phyloP scores from a whole-genome alignment of 805 yeast species.

The Ogataea thermomethanolica region DNA sequence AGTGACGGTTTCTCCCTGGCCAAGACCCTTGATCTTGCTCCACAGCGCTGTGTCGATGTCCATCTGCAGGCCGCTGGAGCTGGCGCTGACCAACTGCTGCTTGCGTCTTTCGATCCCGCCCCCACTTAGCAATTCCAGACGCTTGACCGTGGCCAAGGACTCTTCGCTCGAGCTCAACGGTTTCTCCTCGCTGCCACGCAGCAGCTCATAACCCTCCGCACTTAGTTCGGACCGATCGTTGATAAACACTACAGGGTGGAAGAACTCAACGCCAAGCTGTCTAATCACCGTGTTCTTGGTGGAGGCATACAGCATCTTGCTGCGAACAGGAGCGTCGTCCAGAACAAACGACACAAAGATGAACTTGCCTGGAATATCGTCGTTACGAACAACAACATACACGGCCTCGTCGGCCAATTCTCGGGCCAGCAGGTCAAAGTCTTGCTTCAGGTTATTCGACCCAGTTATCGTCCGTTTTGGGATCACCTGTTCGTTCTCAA shows the following conservation, averaged over 20 bases:
- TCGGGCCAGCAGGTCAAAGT: constrained; percentile 35
- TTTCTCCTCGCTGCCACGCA: constrained; percentile 37
- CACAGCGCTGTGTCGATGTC: constrained; percentile 9
- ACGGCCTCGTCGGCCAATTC: constrained; percentile 40
- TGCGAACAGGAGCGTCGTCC: constrained; percentile 73
- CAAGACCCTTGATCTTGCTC: constrained; percentile 2
- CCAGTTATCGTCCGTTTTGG: constrained; percentile 34
- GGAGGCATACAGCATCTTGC: constrained; percentile 93
- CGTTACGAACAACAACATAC: constrained; percentile 47
- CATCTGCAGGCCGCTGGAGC: constrained; percentile 15
- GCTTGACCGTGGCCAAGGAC: constrained; percentile 43
- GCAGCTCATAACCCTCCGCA: constrained; percentile 43
- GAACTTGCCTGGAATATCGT: constrained; percentile 27
- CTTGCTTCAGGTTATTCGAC: constrained; percentile 30
- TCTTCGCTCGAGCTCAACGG: constrained; percentile 61
- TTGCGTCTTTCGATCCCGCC: constrained; percentile 29
- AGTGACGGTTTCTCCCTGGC: constrained; percentile 10
- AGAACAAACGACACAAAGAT: constrained; percentile 84
- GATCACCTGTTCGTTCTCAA: constrained; percentile 30
- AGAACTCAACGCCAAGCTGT: constrained; percentile 60
- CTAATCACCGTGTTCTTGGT: constrained; percentile 74
- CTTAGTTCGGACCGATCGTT: constrained; percentile 56
- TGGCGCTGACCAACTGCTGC: constrained; percentile 22
- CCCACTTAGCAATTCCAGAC: constrained; percentile 37
- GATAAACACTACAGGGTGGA: constrained; percentile 49